Percentiles rank a stretch among this genome's conserved stretches.
These are phyloP conservation scores for Pachyrhizus erosus DNA, from an alignment of 306 rosid genomes.

Conservation along the genomic window DNA sequence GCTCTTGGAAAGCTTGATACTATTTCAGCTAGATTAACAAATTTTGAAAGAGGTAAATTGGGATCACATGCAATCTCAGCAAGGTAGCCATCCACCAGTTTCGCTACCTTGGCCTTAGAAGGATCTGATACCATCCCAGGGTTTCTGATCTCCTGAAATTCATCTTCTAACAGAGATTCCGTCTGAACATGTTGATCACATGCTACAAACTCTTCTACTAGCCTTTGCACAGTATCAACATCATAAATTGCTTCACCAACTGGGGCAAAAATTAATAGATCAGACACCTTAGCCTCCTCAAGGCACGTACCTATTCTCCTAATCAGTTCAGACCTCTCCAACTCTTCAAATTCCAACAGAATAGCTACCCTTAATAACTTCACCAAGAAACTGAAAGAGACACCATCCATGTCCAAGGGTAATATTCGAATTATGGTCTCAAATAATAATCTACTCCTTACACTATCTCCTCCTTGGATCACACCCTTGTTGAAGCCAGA, in stretches of 20 bases:
- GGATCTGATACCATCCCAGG: slow-evolving; percentile 60
- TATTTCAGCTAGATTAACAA: slow-evolving; percentile 69
- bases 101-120: slow-evolving; percentile 78
- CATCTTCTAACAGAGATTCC: slow-evolving; percentile 61
- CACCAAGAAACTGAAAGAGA: slow-evolving; percentile 69
- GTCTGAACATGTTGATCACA: slow-evolving; percentile 49
- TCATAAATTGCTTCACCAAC: slow-evolving; percentile 58
- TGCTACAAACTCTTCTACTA: slow-evolving; percentile 72
- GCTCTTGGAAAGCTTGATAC: slow-evolving; percentile 73
- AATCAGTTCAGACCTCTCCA: slow-evolving; percentile 61
- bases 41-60: slow-evolving; percentile 60
- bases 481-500: slow-evolving; percentile 71
- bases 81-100: slow-evolving; percentile 83
- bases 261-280: slow-evolving; percentile 67
- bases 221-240: slow-evolving; percentile 69
- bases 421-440: slow-evolving; percentile 68
- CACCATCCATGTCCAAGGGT: slow-evolving; percentile 61
- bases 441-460: slow-evolving; percentile 60
- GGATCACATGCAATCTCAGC: slow-evolving; percentile 81
- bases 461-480: slow-evolving; percentile 65
- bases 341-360: slow-evolving; percentile 63
- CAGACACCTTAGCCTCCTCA: slow-evolving; percentile 76
- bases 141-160: slow-evolving; percentile 68
- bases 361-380: slow-evolving; percentile 67
- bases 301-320: slow-evolving; percentile 75